These are phyloP conservation scores for Xylariaceae sp. DNA, from an alignment of 2,329 filamentous ascomycete species.

Conservation along the genomic window DNA sequence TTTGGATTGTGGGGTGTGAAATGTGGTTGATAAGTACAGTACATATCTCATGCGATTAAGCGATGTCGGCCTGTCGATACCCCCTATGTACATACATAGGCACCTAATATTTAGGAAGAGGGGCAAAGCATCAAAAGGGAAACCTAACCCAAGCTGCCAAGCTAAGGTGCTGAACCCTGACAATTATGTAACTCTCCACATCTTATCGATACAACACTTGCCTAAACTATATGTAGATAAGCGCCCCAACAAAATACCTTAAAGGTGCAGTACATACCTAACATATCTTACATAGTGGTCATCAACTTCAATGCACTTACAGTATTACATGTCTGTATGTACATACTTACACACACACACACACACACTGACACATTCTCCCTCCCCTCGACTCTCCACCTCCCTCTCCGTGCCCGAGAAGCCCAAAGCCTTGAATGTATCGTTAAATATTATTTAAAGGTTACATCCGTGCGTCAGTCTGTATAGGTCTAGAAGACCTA, in stretches of 20 bases:
- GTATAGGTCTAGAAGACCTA: neutral
- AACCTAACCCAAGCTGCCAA: neutral
- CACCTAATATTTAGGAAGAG: too few relatives aligned
- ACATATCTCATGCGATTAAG: too few relatives aligned
- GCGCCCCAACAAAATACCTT: slow-evolving; percentile 6
- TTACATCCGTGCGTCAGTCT: neutral
- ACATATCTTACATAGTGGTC: too few relatives aligned
- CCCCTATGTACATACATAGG: too few relatives aligned
- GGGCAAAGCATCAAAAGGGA: too few relatives aligned
- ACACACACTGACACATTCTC: neutral
- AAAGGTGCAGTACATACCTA: too few relatives aligned
- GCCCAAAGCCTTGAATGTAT: neutral
- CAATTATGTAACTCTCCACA: neutral
- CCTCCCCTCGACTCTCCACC: neutral
- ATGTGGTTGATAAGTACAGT: too few relatives aligned
- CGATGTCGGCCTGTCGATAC: too few relatives aligned
- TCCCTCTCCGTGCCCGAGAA: neutral
- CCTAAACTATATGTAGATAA: neutral
- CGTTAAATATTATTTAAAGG: neutral
- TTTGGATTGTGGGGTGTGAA: neutral
- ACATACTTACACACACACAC: neutral
- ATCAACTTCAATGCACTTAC: too few relatives aligned
- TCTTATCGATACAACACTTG: neutral
- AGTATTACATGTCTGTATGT: neutral
- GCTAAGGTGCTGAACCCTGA: neutral